Evolutionary conservation across 1,284 basidiomycete species (phyloP).

Genomic region (Cryptococcus jaspeensis): DNA sequence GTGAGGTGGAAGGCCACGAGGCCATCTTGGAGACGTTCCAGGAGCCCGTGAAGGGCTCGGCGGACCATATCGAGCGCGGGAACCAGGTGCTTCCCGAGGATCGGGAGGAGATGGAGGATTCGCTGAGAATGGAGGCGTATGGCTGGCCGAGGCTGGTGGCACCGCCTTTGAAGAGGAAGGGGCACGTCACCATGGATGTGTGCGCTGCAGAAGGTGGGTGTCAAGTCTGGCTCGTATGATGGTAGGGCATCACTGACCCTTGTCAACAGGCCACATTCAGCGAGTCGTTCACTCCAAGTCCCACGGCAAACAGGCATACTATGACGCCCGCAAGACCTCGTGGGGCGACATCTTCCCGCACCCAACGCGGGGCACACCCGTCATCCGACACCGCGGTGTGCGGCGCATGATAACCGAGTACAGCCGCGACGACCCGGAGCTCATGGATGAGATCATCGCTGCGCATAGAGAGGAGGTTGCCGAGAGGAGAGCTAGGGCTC

Average conservation of each 20-base stretch:
- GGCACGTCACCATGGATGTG: slow-evolving; percentile 88
- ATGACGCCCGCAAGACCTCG: slow-evolving; percentile 86
- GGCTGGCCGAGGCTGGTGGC: slow-evolving; percentile 88
- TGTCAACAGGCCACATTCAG: slow-evolving; percentile 73
- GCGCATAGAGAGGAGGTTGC: slow-evolving; percentile 1
- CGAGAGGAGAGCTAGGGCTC: neutral
- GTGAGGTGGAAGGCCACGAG: slow-evolving; percentile 41
- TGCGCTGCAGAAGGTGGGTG: slow-evolving; percentile 75
- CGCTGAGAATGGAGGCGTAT: slow-evolving; percentile 57
- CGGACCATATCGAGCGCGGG: slow-evolving; percentile 7
- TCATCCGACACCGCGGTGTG: slow-evolving; percentile 57
- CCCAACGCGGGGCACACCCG: slow-evolving; percentile 66
- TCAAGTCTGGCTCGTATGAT: neutral
- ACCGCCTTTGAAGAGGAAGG: slow-evolving; percentile 85
- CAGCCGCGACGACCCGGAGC: slow-evolving; percentile 12
- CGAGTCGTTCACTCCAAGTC: slow-evolving; percentile 87
- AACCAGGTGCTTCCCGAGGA: slow-evolving; percentile 10
- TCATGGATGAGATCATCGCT: slow-evolving; percentile 11
- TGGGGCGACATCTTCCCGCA: slow-evolving; percentile 98
- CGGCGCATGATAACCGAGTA: slow-evolving; percentile 29
- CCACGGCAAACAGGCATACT: slow-evolving; percentile 89
- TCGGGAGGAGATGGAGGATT: slow-evolving; percentile 14
- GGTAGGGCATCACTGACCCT: neutral
- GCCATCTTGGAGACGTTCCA: slow-evolving; percentile 15
- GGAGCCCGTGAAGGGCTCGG: slow-evolving; percentile 4